phyloP scores from a whole-genome alignment of 169 alveolate species.

The Eimeria mitis region DNA sequence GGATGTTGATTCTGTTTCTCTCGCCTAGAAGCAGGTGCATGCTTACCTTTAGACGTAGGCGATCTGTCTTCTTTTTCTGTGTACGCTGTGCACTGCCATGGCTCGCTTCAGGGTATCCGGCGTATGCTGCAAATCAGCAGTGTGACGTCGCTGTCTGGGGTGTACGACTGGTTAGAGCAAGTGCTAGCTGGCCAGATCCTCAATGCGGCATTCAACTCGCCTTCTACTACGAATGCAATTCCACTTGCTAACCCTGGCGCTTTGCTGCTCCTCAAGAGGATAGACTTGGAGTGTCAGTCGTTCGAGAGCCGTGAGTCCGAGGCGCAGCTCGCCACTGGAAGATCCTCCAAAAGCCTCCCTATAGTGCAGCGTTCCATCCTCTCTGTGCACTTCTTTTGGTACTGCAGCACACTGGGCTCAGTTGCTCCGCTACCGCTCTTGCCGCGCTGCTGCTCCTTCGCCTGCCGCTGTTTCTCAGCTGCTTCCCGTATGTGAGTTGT shows the following conservation, averaged over 20 bases:
- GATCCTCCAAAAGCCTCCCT: neutral
- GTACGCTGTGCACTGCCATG: slow-evolving; percentile 2
- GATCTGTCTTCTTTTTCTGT: neutral
- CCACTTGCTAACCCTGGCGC: slow-evolving; percentile 82
- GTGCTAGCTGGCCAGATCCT: slow-evolving; percentile 63
- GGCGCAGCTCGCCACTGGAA: neutral
- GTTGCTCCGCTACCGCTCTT: neutral
- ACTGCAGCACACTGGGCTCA: neutral
- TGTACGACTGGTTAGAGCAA: slow-evolving; percentile 81
- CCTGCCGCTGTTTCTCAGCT: neutral
- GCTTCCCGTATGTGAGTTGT: neutral
- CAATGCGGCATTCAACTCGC: slow-evolving; percentile 74
- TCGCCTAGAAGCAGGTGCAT: neutral
- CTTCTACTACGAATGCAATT: slow-evolving; percentile 49
- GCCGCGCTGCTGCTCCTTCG: neutral
- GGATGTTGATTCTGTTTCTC: neutral
- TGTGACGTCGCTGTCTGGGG: slow-evolving; percentile 67
- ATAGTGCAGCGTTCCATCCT: neutral
- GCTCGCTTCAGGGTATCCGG: slow-evolving; percentile 22
- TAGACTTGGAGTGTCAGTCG: slow-evolving; percentile 58
- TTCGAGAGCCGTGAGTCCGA: slow-evolving; percentile 25
- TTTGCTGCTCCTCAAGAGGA: slow-evolving; percentile 28
- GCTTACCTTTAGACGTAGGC: neutral
- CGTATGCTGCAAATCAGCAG: slow-evolving; percentile 36
- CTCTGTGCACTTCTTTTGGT: neutral